A percentile compares a stretch with the other conserved stretches of the same genome.
Evolutionary conservation across 2,329 filamentous ascomycete genomes (phyloP).

Genomic region (Phoma herbarum): DNA sequence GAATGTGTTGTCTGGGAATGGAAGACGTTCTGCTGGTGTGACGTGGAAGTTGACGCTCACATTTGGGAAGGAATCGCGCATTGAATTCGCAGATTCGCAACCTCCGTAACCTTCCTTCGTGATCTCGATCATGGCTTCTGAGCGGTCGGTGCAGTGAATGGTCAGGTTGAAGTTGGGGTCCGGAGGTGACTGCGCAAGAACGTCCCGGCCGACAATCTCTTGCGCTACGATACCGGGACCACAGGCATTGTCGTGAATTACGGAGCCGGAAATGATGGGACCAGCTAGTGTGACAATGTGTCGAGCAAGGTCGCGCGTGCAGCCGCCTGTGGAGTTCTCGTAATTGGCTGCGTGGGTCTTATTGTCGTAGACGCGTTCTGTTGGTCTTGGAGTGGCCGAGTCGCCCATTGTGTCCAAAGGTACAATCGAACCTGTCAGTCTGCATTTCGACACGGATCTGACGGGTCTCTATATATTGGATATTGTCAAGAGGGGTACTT

Average conservation of each 20-base stretch:
- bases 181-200: not conserved
- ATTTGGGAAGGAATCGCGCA: not conserved
- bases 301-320: not conserved
- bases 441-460: not conserved
- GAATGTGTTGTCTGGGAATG: constrained; percentile 42
- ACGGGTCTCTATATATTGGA: not conserved
- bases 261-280: not conserved
- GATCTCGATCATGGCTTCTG: not conserved
- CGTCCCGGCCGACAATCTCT: not conserved
- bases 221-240: not conserved
- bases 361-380: not conserved
- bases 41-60: not conserved
- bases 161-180: not conserved
- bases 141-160: not conserved
- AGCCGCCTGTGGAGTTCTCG: not conserved
- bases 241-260: not conserved
- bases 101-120: not conserved
- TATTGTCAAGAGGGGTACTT: not conserved
- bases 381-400: not conserved
- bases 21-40: constrained; percentile 20
- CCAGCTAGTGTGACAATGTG: not conserved
- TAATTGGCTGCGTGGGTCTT: not conserved
- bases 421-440: not conserved
- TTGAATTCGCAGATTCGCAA: not conserved
- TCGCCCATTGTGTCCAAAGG: not conserved